Percentiles rank a stretch among this genome's conserved stretches.
phyloP scores from a whole-genome alignment of 192 early-diverging fungal genomes.

The Umbelopsis isabellina region DNA sequence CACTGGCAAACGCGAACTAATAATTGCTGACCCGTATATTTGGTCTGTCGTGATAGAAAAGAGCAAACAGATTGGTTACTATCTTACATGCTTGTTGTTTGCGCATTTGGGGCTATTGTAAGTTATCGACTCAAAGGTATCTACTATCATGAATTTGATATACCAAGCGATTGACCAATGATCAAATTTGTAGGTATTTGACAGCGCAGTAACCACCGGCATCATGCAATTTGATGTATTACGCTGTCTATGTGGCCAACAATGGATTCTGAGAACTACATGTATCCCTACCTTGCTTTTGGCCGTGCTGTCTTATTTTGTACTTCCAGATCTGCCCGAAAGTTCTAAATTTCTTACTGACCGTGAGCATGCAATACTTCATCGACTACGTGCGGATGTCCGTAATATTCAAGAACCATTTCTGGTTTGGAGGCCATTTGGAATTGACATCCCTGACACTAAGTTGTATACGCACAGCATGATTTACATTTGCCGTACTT shows the following conservation, averaged over 20 bases:
- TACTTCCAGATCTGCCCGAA: constrained; percentile 53
- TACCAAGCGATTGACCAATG: background rate
- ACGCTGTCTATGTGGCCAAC: constrained; percentile 62
- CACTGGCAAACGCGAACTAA: background rate
- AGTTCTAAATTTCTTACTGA: constrained; percentile 46
- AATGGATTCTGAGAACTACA: constrained; percentile 74
- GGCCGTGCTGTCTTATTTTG: constrained; percentile 52
- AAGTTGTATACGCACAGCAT: constrained; percentile 49
- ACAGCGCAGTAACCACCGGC: constrained; percentile 65
- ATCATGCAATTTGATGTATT: constrained; percentile 59
- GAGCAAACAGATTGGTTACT: no score
- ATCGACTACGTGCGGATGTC: constrained; percentile 50
- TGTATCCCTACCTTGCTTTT: constrained; percentile 62
- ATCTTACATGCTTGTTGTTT: background rate
- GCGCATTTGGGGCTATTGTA: constrained; percentile 31
- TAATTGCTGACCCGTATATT: background rate
- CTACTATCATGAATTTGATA: no score
- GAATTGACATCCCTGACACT: constrained; percentile 49
- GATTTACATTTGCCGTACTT: constrained; percentile 62
- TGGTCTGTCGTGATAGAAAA: no score
- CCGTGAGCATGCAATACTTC: constrained; percentile 43
- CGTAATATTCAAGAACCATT: constrained; percentile 45
- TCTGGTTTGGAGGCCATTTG: constrained; percentile 55
- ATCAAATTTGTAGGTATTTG: constrained; percentile 44
- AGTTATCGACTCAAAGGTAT: no score